Evolutionary conservation across 1,284 basidiomycete species (phyloP).

Genomic region (Tilletia caries): DNA sequence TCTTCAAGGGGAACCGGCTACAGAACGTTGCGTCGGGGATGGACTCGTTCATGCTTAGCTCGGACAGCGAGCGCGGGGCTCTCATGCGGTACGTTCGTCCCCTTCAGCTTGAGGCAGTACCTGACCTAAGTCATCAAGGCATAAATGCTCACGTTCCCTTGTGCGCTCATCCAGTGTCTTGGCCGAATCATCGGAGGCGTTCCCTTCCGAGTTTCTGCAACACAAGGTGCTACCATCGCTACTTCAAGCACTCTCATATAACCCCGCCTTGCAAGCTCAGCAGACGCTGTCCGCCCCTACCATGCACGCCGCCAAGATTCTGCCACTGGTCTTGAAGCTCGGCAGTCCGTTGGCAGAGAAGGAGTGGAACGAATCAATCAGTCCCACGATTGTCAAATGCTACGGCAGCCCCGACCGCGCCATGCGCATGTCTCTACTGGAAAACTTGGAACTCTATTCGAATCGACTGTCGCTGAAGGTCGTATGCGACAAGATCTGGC

Average conservation of each 20-base stretch:
- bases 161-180: slow-evolving; percentile 19
- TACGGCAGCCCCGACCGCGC: slow-evolving; percentile 66
- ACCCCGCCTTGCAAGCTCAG: slow-evolving; percentile 20
- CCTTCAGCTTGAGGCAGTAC: too few species aligned
- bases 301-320: slow-evolving; percentile 20
- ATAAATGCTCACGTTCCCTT: neutral
- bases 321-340: slow-evolving; percentile 46
- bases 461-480: slow-evolving; percentile 81
- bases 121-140: too few species aligned
- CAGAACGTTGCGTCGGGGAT: slow-evolving; percentile 80
- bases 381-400: slow-evolving; percentile 39
- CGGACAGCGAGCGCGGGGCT: slow-evolving; percentile 74
- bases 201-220: slow-evolving; percentile 82
- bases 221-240: slow-evolving; percentile 84
- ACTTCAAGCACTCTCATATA: slow-evolving; percentile 65
- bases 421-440: slow-evolving; percentile 86
- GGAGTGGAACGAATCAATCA: slow-evolving; percentile 35
- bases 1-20: slow-evolving; percentile 79
- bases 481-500: slow-evolving; percentile 86
- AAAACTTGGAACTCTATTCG: slow-evolving; percentile 76
- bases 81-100: slow-evolving; percentile 56
- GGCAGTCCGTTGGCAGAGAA: slow-evolving; percentile 32
- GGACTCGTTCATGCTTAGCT: slow-evolving; percentile 79
- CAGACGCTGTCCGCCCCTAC: slow-evolving; percentile 5
- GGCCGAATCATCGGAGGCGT: slow-evolving; percentile 33